Evolutionary conservation across 1,284 basidiomycete genomes (phyloP).

Genomic region (Sanghuangporus baumii): DNA sequence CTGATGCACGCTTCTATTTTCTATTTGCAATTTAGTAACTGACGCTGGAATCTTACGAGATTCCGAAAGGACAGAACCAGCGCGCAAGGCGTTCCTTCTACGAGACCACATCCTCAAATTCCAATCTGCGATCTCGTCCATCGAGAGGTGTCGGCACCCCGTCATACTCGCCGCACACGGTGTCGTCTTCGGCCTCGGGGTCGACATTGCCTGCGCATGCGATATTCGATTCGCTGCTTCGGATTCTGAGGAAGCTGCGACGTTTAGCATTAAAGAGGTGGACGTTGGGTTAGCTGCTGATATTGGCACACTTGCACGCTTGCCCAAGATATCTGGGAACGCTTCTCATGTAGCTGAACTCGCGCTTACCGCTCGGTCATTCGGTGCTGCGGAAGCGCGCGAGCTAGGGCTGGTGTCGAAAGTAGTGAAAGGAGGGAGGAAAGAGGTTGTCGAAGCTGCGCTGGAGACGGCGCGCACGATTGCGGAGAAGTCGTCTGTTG

Average conservation of each 20-base stretch:
- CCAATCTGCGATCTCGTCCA: conserved; percentile 66
- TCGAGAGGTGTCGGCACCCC: conserved; percentile 73
- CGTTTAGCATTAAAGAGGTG: conserved; percentile 86
- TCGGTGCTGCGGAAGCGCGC: conserved; percentile 66
- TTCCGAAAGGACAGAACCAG: conserved; percentile 37
- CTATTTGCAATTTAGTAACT: conserved; percentile 13
- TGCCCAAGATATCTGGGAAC: conserved; percentile 81
- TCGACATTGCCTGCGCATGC: conserved; percentile 75
- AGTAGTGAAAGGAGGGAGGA: conserved; percentile 62
- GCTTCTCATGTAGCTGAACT: conserved; percentile 77
- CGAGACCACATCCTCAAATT: conserved; percentile 55
- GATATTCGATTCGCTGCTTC: conserved; percentile 74
- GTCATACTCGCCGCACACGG: conserved; percentile 86
- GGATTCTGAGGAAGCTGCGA: conserved; percentile 33
- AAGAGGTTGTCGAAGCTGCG: conserved; percentile 54
- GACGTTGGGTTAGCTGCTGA: conserved; percentile 89
- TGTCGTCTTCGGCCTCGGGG: conserved; percentile 66
- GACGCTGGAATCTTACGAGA: conserved; percentile 21
- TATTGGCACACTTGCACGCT: conserved; percentile 82
- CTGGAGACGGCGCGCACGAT: conserved; percentile 64
- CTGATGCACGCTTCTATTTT: neutral
- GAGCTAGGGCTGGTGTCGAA: conserved; percentile 75
- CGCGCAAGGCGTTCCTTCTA: conserved; percentile 47
- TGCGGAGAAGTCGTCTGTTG: conserved; percentile 78
- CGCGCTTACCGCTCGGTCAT: conserved; percentile 72